Percentiles rank a stretch among this genome's conserved stretches.
Conservation (phyloP, 2,329 filamentous ascomycete genomes). For the Dothideomycetes sp. region DNA sequence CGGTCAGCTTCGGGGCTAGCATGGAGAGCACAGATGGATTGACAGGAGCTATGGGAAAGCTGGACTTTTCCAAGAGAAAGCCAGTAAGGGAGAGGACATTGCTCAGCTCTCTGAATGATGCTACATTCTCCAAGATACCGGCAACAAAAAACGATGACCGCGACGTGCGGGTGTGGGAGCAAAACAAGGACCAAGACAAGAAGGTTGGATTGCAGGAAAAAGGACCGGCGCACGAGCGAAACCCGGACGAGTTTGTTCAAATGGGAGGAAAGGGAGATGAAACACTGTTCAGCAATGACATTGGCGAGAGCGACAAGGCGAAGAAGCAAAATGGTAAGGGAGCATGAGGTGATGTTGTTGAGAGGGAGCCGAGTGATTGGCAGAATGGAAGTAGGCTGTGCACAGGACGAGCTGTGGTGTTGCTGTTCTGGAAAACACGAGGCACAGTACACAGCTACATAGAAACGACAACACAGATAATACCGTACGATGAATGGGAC, state of each 20-base stretch:
- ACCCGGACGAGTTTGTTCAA: conserved; percentile 68
- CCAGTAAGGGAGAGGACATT: conserved; percentile 74
- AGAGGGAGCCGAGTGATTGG: too few relatives aligned
- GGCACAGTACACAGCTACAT: too few relatives aligned
- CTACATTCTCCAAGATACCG: conserved; percentile 51
- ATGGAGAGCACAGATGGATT: conserved; percentile 88
- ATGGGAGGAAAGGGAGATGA: conserved; percentile 83
- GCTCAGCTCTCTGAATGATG: conserved; percentile 70
- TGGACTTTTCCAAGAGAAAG: conserved; percentile 79
- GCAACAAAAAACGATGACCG: conserved; percentile 44
- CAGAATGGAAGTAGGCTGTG: too few relatives aligned
- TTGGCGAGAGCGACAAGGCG: conserved; percentile 8
- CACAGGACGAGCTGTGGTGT: too few relatives aligned
- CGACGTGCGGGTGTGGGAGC: conserved; percentile 64
- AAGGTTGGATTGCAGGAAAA: conserved; percentile 26
- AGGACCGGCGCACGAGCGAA: conserved; percentile 40
- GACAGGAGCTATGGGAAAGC: conserved; percentile 69
- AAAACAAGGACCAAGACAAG: conserved; percentile 48
- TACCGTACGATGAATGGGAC: too few relatives aligned
- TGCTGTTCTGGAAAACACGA: too few relatives aligned
- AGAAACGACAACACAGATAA: too few relatives aligned
- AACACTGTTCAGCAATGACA: conserved; percentile 60
- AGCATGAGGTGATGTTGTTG: too few relatives aligned
- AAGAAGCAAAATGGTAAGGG: neutral
- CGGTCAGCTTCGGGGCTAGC: conserved; percentile 11